Percentiles rank a stretch among this genome's conserved stretches.
phyloP scores from a whole-genome alignment of 768 basidiomycete genomes.

The Pleurotus tuoliensis region DNA sequence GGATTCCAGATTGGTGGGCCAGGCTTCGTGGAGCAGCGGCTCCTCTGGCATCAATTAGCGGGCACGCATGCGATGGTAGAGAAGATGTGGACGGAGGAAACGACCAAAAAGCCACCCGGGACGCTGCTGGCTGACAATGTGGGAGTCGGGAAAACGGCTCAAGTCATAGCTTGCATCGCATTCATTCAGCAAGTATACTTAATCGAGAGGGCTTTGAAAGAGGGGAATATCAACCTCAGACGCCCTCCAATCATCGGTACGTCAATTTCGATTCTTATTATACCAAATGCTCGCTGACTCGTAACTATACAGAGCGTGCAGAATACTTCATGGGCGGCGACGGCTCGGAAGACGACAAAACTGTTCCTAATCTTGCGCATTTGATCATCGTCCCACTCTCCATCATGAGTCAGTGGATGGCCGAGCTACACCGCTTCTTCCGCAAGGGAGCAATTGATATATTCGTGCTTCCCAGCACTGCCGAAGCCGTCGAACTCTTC shows the following conservation, averaged over 20 bases:
- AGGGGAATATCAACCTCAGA: too few relatives aligned
- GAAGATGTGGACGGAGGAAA: too few relatives aligned
- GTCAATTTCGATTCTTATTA: background rate
- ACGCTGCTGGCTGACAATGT: slow-evolving; percentile 7
- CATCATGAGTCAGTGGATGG: slow-evolving; percentile 17
- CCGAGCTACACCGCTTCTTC: slow-evolving; percentile 14
- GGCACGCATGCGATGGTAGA: too few relatives aligned
- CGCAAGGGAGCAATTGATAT: slow-evolving; percentile 2
- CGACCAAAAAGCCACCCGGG: background rate
- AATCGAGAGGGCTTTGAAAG: background rate
- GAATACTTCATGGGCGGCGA: background rate
- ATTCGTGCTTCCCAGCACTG: background rate
- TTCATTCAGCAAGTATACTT: slow-evolving; percentile 2
- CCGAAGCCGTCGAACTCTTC: background rate
- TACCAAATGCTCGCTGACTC: background rate
- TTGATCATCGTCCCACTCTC: slow-evolving; percentile 18
- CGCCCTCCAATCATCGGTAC: too few relatives aligned
- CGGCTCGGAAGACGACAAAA: too few relatives aligned
- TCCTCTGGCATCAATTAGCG: too few relatives aligned
- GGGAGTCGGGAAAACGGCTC: slow-evolving; percentile 18
- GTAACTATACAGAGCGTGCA: background rate
- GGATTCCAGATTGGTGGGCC: too few relatives aligned
- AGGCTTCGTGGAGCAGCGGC: too few relatives aligned
- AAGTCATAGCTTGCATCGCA: slow-evolving; percentile 11
- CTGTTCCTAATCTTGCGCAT: slow-evolving; percentile 10